A percentile compares a stretch with the other conserved stretches of the same genome.
phyloP scores from a whole-genome alignment of 2,329 filamentous ascomycete species.

The Rhinocladiella similis region DNA sequence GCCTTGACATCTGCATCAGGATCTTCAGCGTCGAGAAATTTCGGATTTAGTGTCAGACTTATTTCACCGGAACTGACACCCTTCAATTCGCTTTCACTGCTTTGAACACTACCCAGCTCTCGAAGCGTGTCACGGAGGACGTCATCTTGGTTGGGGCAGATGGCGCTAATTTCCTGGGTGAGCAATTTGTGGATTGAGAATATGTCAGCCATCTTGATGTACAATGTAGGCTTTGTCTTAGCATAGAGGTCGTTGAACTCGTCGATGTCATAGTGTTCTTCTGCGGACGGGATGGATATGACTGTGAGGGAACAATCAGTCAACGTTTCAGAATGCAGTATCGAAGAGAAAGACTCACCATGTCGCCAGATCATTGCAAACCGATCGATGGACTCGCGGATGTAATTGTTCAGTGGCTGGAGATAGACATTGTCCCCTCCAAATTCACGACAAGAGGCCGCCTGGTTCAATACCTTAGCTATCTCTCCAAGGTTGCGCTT shows the following conservation, averaged over 20 bases:
- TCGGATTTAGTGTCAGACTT: slow-evolving; percentile 84
- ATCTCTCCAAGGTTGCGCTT: slow-evolving; percentile 91
- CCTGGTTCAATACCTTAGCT: slow-evolving; percentile 85
- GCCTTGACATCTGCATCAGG: slow-evolving; percentile 90
- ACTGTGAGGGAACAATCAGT: slow-evolving; percentile 50
- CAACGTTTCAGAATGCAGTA: too few relatives aligned
- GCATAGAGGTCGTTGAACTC: slow-evolving; percentile 98
- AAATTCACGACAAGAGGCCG: slow-evolving; percentile 84
- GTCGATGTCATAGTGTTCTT: slow-evolving; percentile 94
- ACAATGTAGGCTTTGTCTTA: slow-evolving; percentile 94
- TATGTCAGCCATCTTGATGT: slow-evolving; percentile 97
- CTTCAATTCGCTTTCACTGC: slow-evolving; percentile 90
- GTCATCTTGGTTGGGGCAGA: slow-evolving; percentile 82
- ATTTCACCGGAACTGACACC: slow-evolving; percentile 86
- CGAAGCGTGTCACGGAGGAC: slow-evolving; percentile 86
- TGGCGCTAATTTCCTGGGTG: slow-evolving; percentile 71
- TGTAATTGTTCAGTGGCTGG: slow-evolving; percentile 89
- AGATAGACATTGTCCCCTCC: slow-evolving; percentile 94
- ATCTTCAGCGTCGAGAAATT: slow-evolving; percentile 86
- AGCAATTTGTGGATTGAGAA: slow-evolving; percentile 93
- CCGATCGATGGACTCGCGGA: slow-evolving; percentile 80
- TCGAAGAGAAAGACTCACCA: slow-evolving; percentile 41
- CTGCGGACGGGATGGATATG: slow-evolving; percentile 81
- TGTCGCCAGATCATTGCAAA: slow-evolving; percentile 73
- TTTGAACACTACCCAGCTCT: slow-evolving; percentile 93